Evolutionary conservation across 2,329 filamentous ascomycete species (phyloP).

Genomic region (Colletotrichum sp.): DNA sequence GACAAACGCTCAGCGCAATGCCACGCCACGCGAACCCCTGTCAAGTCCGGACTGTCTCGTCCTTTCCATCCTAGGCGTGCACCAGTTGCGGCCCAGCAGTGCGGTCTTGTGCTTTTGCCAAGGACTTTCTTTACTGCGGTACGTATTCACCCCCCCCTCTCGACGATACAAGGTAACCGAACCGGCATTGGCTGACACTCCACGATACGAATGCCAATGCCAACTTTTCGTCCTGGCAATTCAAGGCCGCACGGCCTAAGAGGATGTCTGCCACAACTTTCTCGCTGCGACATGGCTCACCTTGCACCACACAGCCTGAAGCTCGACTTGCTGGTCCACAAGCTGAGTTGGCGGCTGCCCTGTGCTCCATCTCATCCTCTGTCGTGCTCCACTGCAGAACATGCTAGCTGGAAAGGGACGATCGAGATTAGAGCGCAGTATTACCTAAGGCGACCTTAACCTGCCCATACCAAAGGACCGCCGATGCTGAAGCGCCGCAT

Average conservation of each 20-base stretch:
- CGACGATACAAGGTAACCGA: background rate
- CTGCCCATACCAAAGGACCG: background rate
- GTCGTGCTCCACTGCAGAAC: background rate
- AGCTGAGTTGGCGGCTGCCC: conserved; percentile 7
- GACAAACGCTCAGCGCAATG: background rate
- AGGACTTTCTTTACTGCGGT: background rate
- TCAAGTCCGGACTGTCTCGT: background rate
- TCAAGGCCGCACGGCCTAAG: background rate
- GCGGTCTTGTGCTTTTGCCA: background rate
- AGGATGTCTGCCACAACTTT: background rate
- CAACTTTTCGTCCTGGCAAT: background rate
- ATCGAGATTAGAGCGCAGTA: background rate
- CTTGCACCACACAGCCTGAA: background rate
- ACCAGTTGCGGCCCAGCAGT: background rate
- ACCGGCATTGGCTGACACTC: background rate
- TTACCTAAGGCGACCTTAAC: background rate
- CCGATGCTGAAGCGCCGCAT: background rate
- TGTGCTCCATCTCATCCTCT: background rate
- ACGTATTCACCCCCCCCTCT: background rate
- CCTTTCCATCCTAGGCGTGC: background rate
- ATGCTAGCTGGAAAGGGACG: background rate
- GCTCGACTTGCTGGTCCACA: background rate
- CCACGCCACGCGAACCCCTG: background rate
- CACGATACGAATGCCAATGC: background rate
- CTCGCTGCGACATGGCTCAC: conserved; percentile 1